Evolutionary conservation across 257 asterid species (phyloP).

Genomic region (Solanum rostratum): DNA sequence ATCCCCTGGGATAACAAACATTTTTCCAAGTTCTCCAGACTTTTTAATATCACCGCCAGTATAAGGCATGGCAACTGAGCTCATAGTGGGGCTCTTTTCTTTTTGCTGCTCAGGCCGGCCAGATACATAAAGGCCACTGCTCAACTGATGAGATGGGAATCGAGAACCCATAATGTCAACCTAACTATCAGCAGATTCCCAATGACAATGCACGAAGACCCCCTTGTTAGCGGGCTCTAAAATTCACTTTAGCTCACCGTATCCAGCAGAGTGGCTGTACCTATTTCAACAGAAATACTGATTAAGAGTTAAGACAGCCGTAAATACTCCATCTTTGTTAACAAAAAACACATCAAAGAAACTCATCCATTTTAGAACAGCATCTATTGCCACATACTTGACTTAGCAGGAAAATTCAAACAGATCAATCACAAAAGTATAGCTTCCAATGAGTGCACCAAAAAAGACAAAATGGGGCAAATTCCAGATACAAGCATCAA

Average conservation of each 20-base stretch:
- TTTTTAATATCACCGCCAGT: conserved; percentile 94
- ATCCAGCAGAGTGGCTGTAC: neutral
- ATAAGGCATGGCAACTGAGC: conserved; percentile 83
- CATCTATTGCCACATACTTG: neutral
- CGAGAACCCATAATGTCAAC: conserved; percentile 61
- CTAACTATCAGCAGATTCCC: neutral
- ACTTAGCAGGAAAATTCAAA: neutral
- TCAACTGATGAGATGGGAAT: conserved; percentile 87
- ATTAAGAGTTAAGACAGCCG: neutral
- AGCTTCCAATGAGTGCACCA: neutral
- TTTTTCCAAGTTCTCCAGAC: conserved; percentile 93
- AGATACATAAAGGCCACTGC: conserved; percentile 81
- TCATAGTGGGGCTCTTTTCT: conserved; percentile 61
- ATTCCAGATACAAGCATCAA: neutral
- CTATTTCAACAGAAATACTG: neutral
- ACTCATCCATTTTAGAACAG: neutral
- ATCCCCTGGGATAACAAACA: conserved; percentile 65
- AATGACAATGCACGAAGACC: neutral
- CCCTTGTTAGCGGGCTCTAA: neutral
- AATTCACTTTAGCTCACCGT: neutral
- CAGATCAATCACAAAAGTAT: neutral
- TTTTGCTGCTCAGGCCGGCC: conserved; percentile 94
- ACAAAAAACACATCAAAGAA: neutral
- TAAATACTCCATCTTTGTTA: neutral
- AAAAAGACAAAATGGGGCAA: neutral